Conservation (phyloP, 768 basidiomycete genomes). For the Russula emetica region DNA sequence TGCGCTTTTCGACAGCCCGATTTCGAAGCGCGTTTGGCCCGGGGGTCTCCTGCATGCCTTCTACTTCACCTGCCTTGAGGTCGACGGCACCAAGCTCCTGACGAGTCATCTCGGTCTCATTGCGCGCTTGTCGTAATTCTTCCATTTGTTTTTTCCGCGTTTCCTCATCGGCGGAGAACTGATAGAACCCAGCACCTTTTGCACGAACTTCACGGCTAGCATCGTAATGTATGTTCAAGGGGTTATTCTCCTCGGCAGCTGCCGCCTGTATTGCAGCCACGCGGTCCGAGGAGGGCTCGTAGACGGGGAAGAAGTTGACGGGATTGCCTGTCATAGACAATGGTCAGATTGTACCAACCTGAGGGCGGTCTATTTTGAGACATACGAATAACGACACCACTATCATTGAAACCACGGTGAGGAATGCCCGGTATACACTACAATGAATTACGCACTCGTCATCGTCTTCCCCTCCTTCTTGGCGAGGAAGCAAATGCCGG, state of each 20-base stretch:
- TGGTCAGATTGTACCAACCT: slow-evolving; percentile 1
- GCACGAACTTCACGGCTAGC: slow-evolving; percentile 76
- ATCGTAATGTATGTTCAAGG: slow-evolving; percentile 76
- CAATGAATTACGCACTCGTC: slow-evolving; percentile 34
- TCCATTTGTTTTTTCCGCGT: slow-evolving; percentile 77
- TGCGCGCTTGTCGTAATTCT: slow-evolving; percentile 59
- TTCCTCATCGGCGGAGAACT: slow-evolving; percentile 85
- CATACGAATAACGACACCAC: slow-evolving; percentile 27
- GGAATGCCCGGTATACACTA: neutral
- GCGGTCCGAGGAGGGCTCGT: slow-evolving; percentile 77
- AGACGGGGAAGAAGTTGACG: slow-evolving; percentile 80
- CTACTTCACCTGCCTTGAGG: slow-evolving; percentile 63
- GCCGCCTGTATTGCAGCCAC: slow-evolving; percentile 69
- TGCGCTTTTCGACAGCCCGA: slow-evolving; percentile 67
- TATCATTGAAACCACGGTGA: slow-evolving; percentile 11
- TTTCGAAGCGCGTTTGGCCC: slow-evolving; percentile 39
- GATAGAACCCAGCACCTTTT: slow-evolving; percentile 88
- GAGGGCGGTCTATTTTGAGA: neutral
- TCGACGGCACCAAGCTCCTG: slow-evolving; percentile 59
- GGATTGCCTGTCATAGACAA: slow-evolving; percentile 57
- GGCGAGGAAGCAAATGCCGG: slow-evolving; percentile 48
- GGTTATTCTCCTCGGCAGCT: slow-evolving; percentile 65
- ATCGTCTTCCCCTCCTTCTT: slow-evolving; percentile 12
- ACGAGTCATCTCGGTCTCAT: slow-evolving; percentile 65
- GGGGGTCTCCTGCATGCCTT: slow-evolving; percentile 62